These are phyloP conservation scores for Ophiostoma sp. DNA, from an alignment of 2,329 filamentous ascomycete genomes.

Conservation along the genomic window DNA sequence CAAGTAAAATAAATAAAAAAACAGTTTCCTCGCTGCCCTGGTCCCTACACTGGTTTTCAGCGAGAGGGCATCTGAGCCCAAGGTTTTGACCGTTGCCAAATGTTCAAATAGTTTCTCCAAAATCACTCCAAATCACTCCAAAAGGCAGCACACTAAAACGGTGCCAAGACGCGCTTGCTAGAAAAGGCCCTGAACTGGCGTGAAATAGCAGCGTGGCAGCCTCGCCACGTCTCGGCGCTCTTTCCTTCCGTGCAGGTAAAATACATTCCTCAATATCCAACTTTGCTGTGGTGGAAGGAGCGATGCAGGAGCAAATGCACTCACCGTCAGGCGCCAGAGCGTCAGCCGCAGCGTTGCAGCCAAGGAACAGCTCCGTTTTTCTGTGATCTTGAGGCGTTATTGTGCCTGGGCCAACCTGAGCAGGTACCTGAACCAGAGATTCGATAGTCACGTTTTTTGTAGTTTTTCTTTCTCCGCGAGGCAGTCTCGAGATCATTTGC, in stretches of 20 bases:
- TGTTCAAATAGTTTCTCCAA: background rate
- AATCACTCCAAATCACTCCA: no score
- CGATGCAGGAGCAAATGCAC: background rate
- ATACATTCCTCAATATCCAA: background rate
- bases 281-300: background rate
- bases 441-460: background rate
- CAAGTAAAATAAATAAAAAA: no score
- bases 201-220: background rate
- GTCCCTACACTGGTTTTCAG: no score
- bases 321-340: background rate
- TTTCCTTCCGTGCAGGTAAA: background rate
- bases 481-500: background rate
- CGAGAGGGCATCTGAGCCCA: no score
- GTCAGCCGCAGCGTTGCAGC: background rate
- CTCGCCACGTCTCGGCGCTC: conserved; percentile 1
- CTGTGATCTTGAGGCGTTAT: background rate
- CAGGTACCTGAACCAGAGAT: background rate
- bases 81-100: background rate
- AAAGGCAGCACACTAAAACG: background rate
- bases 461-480: background rate
- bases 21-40: no score
- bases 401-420: background rate
- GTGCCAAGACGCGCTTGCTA: conserved; percentile 4
- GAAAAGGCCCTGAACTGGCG: background rate
- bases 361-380: background rate